Percentiles rank a stretch among this genome's conserved stretches.
Conservation (phyloP, 2,329 filamentous ascomycete genomes). For the Cordyceps cicadae region DNA sequence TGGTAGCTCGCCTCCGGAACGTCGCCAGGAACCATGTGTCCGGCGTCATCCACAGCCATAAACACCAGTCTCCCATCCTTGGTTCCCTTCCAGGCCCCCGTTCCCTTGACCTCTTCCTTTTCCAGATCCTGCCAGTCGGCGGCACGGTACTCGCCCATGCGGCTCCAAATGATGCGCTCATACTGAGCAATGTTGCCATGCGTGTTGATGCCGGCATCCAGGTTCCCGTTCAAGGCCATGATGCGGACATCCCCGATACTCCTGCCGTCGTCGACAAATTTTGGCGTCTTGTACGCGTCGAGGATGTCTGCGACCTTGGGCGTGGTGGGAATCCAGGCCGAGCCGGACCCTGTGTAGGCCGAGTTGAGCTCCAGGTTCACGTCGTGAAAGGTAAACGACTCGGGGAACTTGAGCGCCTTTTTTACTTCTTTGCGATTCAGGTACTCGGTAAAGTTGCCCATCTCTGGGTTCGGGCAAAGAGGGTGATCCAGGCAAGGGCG, state of each 20-base stretch:
- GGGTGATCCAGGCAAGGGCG: conserved; percentile 11
- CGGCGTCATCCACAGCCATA: conserved; percentile 17
- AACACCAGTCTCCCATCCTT: conserved; percentile 16
- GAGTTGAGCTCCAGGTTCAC: conserved; percentile 94
- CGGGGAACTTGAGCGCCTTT: conserved; percentile 27
- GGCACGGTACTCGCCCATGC: conserved; percentile 32
- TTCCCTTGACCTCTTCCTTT: conserved; percentile 1
- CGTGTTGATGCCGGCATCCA: conserved; percentile 17
- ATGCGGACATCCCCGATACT: conserved; percentile 15
- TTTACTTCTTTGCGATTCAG: conserved; percentile 17
- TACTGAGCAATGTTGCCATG: conserved; percentile 27
- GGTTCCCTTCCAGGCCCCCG: conserved; percentile 16
- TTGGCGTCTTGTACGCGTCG: conserved; percentile 13
- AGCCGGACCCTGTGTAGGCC: conserved; percentile 8
- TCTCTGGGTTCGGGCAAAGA: conserved; percentile 10
- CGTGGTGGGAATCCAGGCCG: conserved; percentile 7
- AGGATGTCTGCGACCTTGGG: conserved; percentile 13
- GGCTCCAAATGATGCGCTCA: conserved; percentile 33
- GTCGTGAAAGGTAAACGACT: conserved; percentile 74
- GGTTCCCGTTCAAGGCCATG: conserved; percentile 19
- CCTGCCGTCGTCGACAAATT: neutral
- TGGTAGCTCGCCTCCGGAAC: conserved; percentile 16
- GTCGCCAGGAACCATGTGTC: conserved; percentile 18
- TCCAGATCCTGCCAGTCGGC: conserved; percentile 18
- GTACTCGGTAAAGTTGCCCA: conserved; percentile 19